These are phyloP conservation scores for Salix exigua DNA, from an alignment of 345 rosid genomes.

Conservation along the genomic window DNA sequence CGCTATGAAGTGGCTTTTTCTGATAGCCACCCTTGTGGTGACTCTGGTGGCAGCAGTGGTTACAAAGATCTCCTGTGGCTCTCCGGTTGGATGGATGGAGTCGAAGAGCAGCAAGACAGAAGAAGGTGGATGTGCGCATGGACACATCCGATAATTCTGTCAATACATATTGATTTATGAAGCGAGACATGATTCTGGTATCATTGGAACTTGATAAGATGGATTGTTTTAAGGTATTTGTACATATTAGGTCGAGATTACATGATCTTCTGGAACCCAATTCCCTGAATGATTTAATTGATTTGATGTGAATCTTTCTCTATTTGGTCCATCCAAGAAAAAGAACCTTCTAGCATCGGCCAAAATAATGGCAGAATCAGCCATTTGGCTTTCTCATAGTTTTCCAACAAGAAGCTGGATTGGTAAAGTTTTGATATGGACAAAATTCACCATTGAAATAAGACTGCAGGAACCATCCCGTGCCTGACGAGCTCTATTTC, in stretches of 20 bases:
- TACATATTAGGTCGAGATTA: neutral
- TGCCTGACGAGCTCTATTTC: neutral
- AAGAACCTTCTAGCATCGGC: no score
- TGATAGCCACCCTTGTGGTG: constrained; percentile 29
- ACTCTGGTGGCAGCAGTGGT: constrained; percentile 44
- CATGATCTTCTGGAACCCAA: neutral
- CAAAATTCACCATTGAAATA: neutral
- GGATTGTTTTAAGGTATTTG: neutral
- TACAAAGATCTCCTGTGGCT: constrained; percentile 75
- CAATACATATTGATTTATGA: neutral
- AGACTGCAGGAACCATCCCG: neutral
- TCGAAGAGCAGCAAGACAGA: constrained; percentile 39
- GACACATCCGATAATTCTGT: neutral
- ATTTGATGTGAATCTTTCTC: neutral
- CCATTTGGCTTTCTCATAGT: neutral
- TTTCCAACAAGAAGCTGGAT: neutral
- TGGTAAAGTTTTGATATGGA: neutral
- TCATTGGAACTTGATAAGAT: neutral
- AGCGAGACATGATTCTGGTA: neutral
- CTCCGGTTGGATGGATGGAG: constrained; percentile 82
- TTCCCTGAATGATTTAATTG: neutral
- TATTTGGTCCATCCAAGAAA: neutral
- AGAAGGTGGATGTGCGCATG: neutral
- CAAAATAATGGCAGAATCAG: neutral
- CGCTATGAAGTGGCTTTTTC: constrained; percentile 41